Percentiles rank a stretch among this genome's conserved stretches.
Evolutionary conservation across 768 basidiomycete genomes (phyloP).

Genomic region (Boletus reticulatus): DNA sequence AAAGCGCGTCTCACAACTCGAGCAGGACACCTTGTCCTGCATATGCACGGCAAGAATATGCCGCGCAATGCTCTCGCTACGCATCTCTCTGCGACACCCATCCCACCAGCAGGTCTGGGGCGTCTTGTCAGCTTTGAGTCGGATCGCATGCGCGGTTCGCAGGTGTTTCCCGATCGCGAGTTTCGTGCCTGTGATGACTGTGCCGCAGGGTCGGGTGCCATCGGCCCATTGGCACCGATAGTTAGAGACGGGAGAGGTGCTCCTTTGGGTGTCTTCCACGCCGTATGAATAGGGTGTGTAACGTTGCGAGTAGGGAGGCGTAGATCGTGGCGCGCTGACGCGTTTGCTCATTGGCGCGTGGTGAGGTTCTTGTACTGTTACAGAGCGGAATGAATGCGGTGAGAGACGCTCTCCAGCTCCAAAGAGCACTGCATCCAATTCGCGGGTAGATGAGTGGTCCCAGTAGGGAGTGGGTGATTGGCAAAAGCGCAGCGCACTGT

Average conservation of each 20-base stretch:
- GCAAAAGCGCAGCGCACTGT: not conserved
- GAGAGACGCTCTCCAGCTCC: not conserved
- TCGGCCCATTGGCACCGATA: conserved; percentile 16
- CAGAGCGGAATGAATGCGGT: not conserved
- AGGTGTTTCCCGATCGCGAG: conserved; percentile 15
- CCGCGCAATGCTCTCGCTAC: conserved; percentile 24
- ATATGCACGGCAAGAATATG: conserved; percentile 26
- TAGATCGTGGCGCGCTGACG: not conserved
- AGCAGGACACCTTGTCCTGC: conserved; percentile 18
- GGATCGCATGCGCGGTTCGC: conserved; percentile 3
- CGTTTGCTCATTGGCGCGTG: not conserved
- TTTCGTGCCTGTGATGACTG: conserved; percentile 1
- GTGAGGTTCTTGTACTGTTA: not conserved
- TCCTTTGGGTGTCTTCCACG: not conserved
- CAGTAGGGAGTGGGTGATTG: not conserved
- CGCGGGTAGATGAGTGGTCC: not conserved
- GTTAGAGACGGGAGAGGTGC: not conserved
- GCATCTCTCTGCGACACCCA: conserved; percentile 17
- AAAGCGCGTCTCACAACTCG: conserved; percentile 16
- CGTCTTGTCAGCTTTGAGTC: conserved; percentile 8
- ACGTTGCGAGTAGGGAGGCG: not conserved
- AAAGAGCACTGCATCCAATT: not conserved
- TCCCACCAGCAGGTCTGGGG: conserved; percentile 16
- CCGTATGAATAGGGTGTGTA: conserved; percentile 6
- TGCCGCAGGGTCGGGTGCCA: not conserved